Base-by-base conservation (phyloP, 371 early-diverging fungal genomes). In the Lichtheimia hyalospora region DNA sequence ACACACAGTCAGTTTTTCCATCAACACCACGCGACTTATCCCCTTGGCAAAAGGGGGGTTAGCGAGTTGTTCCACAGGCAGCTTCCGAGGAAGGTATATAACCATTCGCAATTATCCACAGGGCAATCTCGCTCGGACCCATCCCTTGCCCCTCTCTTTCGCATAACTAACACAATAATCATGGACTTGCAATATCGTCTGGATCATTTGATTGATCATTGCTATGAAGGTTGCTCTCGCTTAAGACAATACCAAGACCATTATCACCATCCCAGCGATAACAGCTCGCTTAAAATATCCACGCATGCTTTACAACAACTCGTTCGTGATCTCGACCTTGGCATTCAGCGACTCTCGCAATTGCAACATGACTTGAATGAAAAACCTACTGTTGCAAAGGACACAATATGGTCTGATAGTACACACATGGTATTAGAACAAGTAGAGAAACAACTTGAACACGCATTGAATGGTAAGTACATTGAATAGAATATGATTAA, bases 351-450 rank as follows among this genome's bases (percentile, higher is more conserved):
- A 41, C 49, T 68, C 3, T 57, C 59, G 7, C 59, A 63, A 39
- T 39, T 68, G 15, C 68, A 63, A 57, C 61, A 68, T 61, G 63
- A 50, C 5, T n/a, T 60, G 0, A 60, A 68, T 41, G 68, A 63
- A 3, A 54, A 60, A 15, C 24, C 41, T 14, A 8, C 52, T 21
- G 34, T 57, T 0, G 61, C 43, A 1, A 57, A 61, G 5, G 66
- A 69, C 28, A 41, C 54, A 25, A 59, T 65, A 34, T 70, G 69
- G 71, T 50, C 49, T 40, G 50, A 52, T 40, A 57, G 61, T 6
- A 67, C 73, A 3, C 63, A 72, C n/a, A 54, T 39, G 4, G 18
- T 69, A 18, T 54, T 73, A 49, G 62, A 66, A 0, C 67, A 70
- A 15, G 71, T 72, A 16, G 54, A 62, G 24, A 62, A 66, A 54